A percentile compares a stretch with the other conserved stretches of the same genome.
phyloP scores from a whole-genome alignment of 495 filamentous ascomycete genomes.

The Penicillium ucsense region DNA sequence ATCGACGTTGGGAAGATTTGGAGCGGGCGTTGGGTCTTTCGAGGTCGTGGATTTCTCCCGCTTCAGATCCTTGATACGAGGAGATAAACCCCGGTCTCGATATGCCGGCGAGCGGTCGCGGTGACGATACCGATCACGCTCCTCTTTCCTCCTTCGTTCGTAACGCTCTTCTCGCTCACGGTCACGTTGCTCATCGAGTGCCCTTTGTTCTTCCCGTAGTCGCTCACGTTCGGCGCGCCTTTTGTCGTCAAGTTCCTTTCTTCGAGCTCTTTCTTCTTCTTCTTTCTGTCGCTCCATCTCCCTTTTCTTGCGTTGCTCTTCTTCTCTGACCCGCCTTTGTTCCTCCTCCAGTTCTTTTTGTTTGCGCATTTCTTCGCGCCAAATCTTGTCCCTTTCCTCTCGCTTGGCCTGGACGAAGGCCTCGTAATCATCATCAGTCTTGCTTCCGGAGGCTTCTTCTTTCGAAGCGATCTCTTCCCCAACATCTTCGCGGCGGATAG shows the following conservation, averaged over 20 bases:
- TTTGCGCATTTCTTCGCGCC: slow-evolving; percentile 54
- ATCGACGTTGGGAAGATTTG: slow-evolving; percentile 32
- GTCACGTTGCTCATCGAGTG: slow-evolving; percentile 42
- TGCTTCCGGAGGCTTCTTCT: slow-evolving; percentile 61
- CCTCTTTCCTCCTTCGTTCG: slow-evolving; percentile 36
- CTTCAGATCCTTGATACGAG: slow-evolving; percentile 27
- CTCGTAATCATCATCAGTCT: slow-evolving; percentile 76
- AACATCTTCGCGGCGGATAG: slow-evolving; percentile 61
- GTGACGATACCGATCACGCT: slow-evolving; percentile 33
- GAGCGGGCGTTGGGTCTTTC: slow-evolving; percentile 32
- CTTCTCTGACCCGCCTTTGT: slow-evolving; percentile 50
- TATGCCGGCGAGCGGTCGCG: slow-evolving; percentile 27
- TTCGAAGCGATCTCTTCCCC: slow-evolving; percentile 60
- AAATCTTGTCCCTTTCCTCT: slow-evolving; percentile 52
- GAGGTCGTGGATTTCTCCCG: slow-evolving; percentile 31
- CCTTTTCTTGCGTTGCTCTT: slow-evolving; percentile 55
- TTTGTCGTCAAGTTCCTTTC: slow-evolving; percentile 41
- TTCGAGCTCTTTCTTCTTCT: slow-evolving; percentile 45
- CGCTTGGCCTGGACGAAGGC: slow-evolving; percentile 57
- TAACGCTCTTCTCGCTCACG: slow-evolving; percentile 46
- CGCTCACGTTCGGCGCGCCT: slow-evolving; percentile 49
- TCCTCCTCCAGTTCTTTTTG: slow-evolving; percentile 57
- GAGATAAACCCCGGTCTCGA: slow-evolving; percentile 29
- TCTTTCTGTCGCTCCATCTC: slow-evolving; percentile 52
- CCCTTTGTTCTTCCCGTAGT: slow-evolving; percentile 40